These are phyloP conservation scores for Dactylellina parvicollis DNA, from an alignment of 2,329 filamentous ascomycete species.

Conservation along the genomic window DNA sequence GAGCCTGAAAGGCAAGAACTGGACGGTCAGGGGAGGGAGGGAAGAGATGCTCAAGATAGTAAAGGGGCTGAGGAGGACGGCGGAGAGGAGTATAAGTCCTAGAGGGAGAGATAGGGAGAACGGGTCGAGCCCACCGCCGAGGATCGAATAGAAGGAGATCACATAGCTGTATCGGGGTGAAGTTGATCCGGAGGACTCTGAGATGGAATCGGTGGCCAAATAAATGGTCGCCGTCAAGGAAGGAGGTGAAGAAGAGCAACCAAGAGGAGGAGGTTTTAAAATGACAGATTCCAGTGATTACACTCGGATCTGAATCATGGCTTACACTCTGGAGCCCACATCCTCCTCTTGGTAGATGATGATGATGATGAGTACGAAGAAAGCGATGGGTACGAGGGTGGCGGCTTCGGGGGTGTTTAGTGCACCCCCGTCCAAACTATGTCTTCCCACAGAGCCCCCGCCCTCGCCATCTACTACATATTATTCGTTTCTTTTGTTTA, in stretches of 20 bases:
- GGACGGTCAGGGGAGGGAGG: constrained; percentile 80
- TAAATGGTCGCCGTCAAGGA: no score
- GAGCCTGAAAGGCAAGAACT: constrained; percentile 85
- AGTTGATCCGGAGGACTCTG: not conserved
- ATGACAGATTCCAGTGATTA: no score
- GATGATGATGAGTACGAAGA: not conserved
- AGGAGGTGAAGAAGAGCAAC: no score
- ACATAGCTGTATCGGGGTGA: not conserved
- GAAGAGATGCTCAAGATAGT: constrained; percentile 94
- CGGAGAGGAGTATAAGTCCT: constrained; percentile 71
- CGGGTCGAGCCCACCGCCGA: constrained; percentile 55
- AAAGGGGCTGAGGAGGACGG: constrained; percentile 85
- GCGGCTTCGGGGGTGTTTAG: not conserved
- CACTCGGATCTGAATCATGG: no score
- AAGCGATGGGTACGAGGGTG: not conserved
- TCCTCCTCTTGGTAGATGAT: no score
- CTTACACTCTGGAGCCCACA: no score
- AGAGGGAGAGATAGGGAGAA: constrained; percentile 44
- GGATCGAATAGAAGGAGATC: constrained; percentile 53
- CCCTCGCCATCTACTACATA: not conserved
- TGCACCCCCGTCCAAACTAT: not conserved
- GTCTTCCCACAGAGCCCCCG: not conserved
- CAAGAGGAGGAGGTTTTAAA: no score
- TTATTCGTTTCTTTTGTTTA: constrained; percentile 1
- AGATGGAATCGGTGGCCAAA: no score